A percentile compares a stretch with the other conserved stretches of the same genome.
Evolutionary conservation across 1,284 basidiomycete genomes (phyloP).

Genomic region (Macrocystidia cucumis): DNA sequence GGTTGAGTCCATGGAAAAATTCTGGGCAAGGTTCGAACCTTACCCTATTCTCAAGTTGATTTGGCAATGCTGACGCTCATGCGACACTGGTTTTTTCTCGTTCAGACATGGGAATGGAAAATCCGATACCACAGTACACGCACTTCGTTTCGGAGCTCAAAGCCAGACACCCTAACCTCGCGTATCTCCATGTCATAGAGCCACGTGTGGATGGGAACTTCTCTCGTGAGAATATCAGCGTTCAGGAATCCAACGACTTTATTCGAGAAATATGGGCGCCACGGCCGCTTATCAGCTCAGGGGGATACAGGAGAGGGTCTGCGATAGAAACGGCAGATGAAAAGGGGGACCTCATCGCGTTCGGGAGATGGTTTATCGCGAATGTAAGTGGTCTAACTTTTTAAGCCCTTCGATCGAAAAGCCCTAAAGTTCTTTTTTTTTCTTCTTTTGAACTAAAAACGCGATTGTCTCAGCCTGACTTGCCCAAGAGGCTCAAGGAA

Average conservation of each 20-base stretch:
- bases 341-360: slow-evolving; percentile 30
- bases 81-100: no score
- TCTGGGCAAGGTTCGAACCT: slow-evolving; percentile 23
- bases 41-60: not conserved
- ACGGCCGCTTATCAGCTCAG: slow-evolving; percentile 14
- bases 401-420: no score
- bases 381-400: slow-evolving; percentile 32
- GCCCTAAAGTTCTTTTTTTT: slow-evolving; percentile 2
- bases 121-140: slow-evolving; percentile 34
- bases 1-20: slow-evolving; percentile 44
- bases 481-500: slow-evolving; percentile 33
- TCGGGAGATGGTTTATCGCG: slow-evolving; percentile 41
- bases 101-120: slow-evolving; percentile 27
- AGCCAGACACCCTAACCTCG: slow-evolving; percentile 27
- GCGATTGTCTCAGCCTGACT: slow-evolving; percentile 38
- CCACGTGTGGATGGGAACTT: slow-evolving; percentile 16
- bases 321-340: slow-evolving; percentile 11
- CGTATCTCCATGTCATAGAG: slow-evolving; percentile 47
- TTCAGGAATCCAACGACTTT: slow-evolving; percentile 12
- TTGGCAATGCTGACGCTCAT: not conserved
- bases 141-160: slow-evolving; percentile 28
- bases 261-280: slow-evolving; percentile 7
- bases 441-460: not conserved
- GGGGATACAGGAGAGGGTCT: slow-evolving; percentile 19
- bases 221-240: not conserved